These are phyloP conservation scores for Aspergillus bridgeri DNA, from an alignment of 495 filamentous ascomycete genomes.

Conservation along the genomic window DNA sequence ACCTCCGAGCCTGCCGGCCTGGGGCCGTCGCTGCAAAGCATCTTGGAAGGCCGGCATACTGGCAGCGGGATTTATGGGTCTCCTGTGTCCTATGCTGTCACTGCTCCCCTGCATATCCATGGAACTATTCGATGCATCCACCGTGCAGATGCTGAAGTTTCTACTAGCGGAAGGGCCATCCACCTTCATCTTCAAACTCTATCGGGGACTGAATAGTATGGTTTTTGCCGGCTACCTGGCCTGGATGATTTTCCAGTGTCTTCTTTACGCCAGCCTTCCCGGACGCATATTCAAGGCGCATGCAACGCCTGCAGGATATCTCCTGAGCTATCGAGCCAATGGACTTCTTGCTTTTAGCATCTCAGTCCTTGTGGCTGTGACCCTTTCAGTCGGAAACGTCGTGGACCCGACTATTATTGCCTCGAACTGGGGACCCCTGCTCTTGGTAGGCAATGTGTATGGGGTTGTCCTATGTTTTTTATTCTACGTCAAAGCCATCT, in stretches of 20 bases:
- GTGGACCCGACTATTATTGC: background rate
- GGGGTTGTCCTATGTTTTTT: background rate
- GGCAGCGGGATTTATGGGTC: background rate
- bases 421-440: background rate
- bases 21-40: background rate
- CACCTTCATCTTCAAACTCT: background rate
- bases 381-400: background rate
- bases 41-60: background rate
- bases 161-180: background rate
- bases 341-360: background rate
- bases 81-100: background rate
- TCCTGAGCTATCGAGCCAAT: background rate
- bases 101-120: background rate
- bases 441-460: background rate
- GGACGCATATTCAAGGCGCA: slow-evolving; percentile 12
- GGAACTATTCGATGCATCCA: background rate
- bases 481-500: background rate
- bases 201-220: background rate
- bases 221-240: slow-evolving; percentile 17
- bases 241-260: slow-evolving; percentile 32
- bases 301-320: background rate
- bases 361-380: background rate
- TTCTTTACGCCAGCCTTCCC: slow-evolving; percentile 33
- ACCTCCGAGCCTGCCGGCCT: background rate
- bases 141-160: background rate